Evolutionary conservation across 2,329 filamentous ascomycete species (phyloP), one percentile per base, ranked within the genome.

Genomic region (Alternaria sp.): DNA sequence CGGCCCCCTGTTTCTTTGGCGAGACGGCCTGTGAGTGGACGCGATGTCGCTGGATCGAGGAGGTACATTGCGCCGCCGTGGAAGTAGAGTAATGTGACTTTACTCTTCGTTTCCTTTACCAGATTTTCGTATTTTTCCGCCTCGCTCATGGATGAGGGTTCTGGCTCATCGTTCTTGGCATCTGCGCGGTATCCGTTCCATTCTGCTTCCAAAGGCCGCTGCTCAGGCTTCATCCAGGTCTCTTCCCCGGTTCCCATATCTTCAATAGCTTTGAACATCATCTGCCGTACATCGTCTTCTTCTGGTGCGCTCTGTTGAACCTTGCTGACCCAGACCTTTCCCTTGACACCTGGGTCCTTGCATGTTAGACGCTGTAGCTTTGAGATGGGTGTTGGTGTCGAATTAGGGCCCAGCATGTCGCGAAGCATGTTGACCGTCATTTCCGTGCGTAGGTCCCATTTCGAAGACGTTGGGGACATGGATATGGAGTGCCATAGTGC

Each of bases 301-400:
- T 86, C 82, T 0, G 89, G 90, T 3, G 81, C 80, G 0, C 87
- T 86, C 16, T 92, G 81, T 0, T 85, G 86, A 43, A 91, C 89
- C 56, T 87, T 90, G 70, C 89, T 90, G 25, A 97, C 84, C 94
- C 94, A 97, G 66, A 95, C 88, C 45, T 86, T 87, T 4, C 93
- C 93, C 74, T 92, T 93, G 73, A 96, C 82, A 0, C 87, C 88
- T 0, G 85, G 85, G 55, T 91, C 90, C 59, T 83, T 86, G 45
- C 86, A 80, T 1, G 87, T 86, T n/a, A 86, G 69, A 43, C 80
- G 81, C 78, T 97, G 94, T 7, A 71, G 46, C 49, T 76, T 74
- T 0, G 71, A 67, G n/a, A 79, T 76, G 2, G 71, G 57, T 3
- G 63, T 54, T 2, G 72, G 64, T n/a, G 63, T 61, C 0, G 67